These are phyloP conservation scores for Ustilago trichophora DNA, from an alignment of 1,284 basidiomycete genomes.

Conservation along the genomic window DNA sequence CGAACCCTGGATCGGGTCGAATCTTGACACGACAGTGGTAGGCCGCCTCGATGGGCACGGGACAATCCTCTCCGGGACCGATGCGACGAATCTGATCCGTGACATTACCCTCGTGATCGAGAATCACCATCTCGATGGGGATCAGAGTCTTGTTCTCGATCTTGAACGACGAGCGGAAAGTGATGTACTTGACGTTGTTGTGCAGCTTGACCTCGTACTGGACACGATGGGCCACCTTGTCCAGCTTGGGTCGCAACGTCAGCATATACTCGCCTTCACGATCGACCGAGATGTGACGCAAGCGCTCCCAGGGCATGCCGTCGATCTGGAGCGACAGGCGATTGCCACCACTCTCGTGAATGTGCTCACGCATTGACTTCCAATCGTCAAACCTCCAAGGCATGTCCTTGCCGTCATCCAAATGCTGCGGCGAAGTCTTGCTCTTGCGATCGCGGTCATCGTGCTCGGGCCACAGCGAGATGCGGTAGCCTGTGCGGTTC, in stretches of 20 bases:
- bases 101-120: conserved; percentile 85
- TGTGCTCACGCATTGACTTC: conserved; percentile 83
- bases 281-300: conserved; percentile 90
- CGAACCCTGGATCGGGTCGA: conserved; percentile 93
- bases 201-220: conserved; percentile 90
- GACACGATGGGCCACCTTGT: conserved; percentile 81
- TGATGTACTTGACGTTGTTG: conserved; percentile 94
- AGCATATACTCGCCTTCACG: conserved; percentile 92
- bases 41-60: conserved; percentile 90
- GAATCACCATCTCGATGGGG: conserved; percentile 88
- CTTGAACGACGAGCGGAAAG: conserved; percentile 90
- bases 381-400: conserved; percentile 99
- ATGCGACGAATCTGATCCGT: conserved; percentile 85
- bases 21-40: conserved; percentile 83
- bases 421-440: conserved; percentile 62
- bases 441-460: conserved; percentile 70
- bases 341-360: conserved; percentile 56
- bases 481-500: conserved; percentile 83
- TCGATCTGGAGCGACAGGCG: conserved; percentile 73
- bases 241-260: conserved; percentile 79
- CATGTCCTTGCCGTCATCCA: conserved; percentile 77
- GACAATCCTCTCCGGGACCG: conserved; percentile 85
- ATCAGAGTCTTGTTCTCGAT: conserved; percentile 92
- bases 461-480: conserved; percentile 68
- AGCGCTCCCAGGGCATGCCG: conserved; percentile 88